phyloP scores from a whole-genome alignment of 1,139 yeast genomes.

The Blastobotrys aristatus region DNA sequence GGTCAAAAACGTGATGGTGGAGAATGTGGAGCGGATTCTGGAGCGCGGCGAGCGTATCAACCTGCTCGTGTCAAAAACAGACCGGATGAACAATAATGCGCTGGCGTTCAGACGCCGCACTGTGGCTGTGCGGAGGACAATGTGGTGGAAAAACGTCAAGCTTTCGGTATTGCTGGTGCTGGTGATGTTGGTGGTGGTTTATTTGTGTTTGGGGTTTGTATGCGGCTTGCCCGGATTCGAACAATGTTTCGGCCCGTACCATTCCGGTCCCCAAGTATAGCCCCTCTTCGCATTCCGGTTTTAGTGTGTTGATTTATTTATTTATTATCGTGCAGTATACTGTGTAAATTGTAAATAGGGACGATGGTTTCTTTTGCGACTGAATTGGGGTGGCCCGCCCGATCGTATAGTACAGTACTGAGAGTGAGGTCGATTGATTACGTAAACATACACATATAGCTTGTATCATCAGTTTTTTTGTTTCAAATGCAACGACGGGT shows the following conservation, averaged over 20 bases:
- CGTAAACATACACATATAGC: no score
- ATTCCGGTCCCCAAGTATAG: neutral
- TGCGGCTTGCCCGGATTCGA: slow-evolving; percentile 17
- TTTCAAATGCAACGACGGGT: no score
- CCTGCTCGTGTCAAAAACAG: slow-evolving; percentile 74
- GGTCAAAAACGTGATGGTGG: slow-evolving; percentile 39
- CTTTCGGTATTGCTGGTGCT: slow-evolving; percentile 43
- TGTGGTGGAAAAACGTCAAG: slow-evolving; percentile 42
- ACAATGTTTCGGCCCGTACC: slow-evolving; percentile 9
- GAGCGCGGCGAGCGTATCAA: slow-evolving; percentile 79
- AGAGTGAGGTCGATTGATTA: no score
- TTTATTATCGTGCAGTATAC: no score
- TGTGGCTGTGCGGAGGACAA: slow-evolving; percentile 53
- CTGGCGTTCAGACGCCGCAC: slow-evolving; percentile 71
- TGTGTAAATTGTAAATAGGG: no score
- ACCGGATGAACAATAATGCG: slow-evolving; percentile 62
- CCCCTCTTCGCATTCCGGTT: no score
- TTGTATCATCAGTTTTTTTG: no score
- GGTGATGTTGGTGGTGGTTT: slow-evolving; percentile 7
- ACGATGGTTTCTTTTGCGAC: neutral
- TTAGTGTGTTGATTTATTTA: no score
- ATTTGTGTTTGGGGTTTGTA: slow-evolving; percentile 13
- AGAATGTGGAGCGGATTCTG: slow-evolving; percentile 46
- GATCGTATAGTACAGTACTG: no score
- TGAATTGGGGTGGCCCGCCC: no score